Evolutionary conservation across 139 green algal species (phyloP).

Genomic region (Micractinium sp.): DNA sequence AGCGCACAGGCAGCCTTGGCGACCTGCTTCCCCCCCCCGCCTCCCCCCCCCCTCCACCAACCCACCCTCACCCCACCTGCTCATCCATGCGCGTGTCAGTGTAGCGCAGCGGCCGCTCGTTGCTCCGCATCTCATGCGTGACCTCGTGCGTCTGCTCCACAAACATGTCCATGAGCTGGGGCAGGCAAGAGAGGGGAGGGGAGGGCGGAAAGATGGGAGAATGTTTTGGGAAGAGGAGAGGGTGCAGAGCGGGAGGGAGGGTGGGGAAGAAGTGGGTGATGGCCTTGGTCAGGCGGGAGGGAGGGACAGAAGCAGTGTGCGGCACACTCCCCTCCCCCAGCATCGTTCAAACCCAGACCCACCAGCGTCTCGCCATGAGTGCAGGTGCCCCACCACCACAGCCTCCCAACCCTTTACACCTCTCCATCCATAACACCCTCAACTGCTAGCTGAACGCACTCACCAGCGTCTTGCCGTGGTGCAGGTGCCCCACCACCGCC

Average conservation of each 20-base stretch:
- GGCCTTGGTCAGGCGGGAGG: no score
- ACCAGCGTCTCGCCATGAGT: background rate
- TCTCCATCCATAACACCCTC: background rate
- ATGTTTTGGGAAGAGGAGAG: no score
- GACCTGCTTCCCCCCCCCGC: no score
- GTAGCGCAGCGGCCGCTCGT: slow-evolving; percentile 77
- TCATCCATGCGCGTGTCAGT: slow-evolving; percentile 98
- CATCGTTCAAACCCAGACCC: background rate
- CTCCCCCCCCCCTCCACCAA: background rate
- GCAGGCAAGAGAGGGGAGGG: background rate
- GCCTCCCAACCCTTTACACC: background rate
- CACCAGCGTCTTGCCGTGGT: slow-evolving; percentile 96
- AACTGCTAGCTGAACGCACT: background rate
- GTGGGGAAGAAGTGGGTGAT: no score
- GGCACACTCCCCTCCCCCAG: no score
- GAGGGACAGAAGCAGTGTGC: no score
- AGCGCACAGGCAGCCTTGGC: no score
- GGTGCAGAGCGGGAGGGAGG: no score
- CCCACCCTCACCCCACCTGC: slow-evolving; percentile 54
- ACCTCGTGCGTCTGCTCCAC: slow-evolving; percentile 92
- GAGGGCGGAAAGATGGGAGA: no score
- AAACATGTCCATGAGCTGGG: slow-evolving; percentile 95
- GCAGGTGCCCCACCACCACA: background rate
- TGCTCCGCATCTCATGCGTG: slow-evolving; percentile 45
- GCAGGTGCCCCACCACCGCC: slow-evolving; percentile 92